Evolutionary conservation across 108 stramenopile genomes (phyloP).

Genomic region (Nannochloropsis oceanica): DNA sequence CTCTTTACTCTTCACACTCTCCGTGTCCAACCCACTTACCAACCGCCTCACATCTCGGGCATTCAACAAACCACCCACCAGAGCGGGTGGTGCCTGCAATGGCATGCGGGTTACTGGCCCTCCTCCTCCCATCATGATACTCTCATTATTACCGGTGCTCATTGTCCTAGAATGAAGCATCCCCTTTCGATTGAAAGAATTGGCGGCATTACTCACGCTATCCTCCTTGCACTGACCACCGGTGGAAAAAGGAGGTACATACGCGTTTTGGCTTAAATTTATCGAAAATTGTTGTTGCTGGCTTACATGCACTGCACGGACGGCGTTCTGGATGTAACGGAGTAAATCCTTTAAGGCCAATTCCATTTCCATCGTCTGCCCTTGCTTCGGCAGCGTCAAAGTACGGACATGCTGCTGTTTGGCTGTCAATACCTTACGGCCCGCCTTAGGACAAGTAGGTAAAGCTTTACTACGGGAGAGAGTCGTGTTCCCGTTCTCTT

Average conservation of each 20-base stretch:
- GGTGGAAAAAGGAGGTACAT: neutral
- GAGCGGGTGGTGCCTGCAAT: neutral
- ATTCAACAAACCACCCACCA: neutral
- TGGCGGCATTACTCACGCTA: neutral
- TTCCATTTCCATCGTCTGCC: neutral
- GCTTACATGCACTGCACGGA: neutral
- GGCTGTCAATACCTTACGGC: neutral
- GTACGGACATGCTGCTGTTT: neutral
- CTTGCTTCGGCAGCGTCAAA: neutral
- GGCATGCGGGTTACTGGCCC: neutral
- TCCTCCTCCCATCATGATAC: neutral
- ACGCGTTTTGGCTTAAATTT: too few relatives aligned
- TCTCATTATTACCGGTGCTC: neutral
- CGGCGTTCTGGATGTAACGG: neutral
- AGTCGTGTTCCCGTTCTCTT: too few relatives aligned
- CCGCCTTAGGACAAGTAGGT: too few relatives aligned
- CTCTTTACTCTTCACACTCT: neutral
- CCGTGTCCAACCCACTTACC: neutral
- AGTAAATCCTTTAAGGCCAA: neutral
- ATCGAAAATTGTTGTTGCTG: neutral
- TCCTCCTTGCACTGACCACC: neutral
- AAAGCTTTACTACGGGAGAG: too few relatives aligned
- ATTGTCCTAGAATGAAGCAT: neutral
- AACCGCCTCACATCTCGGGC: neutral
- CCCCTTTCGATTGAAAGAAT: neutral